Base-by-base conservation (phyloP, 208 protist species). In the Tritrichomonas foetus region DNA sequence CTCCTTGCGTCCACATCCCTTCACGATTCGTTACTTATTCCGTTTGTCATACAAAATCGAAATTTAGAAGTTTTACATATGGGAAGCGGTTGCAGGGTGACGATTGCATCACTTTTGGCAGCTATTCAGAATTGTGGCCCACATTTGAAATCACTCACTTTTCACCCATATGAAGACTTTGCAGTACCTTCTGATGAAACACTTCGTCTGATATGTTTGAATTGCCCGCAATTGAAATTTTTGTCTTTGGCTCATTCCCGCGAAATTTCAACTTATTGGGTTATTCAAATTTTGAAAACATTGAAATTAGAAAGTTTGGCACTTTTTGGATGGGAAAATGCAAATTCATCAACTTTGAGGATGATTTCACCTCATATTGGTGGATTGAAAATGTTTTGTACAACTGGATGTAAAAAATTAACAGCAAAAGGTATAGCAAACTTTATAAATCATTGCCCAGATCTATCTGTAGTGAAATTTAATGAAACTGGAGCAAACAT, bases 401-500 rank as follows among this genome's bases (percentile, higher is more conserved):
- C 47, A 13, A 47, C 78, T 33, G 78, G 30, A 20, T 89, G 78
- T n/a, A 8, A 33, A 33, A 89, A 89, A 89, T 20, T 89, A 1
- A 89, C 78, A 36, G 47, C 47, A 39, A 44, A 44, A 30, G 78
- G 78, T 27, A 47, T 89, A 39, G 47, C 57, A 20, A 57, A 89
- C 47, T 89, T 89, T 20, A 57, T 89, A 39, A 16, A n/a, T 0
- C 9, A 13, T 57, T 49, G 41, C 8, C 44, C 44, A 13, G 39
- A 25, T 11, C 27, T 89, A 0, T 39, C 33, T 27, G 47, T 57
- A 39, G 22, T 89, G 16, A 89, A 89, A 39, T 49, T 89, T 39
- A 47, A 89, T 33, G 78, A 89, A 57, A 89, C 78, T 41, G 78
- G 78, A 61, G 78, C 47, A 16, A 89, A 89, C 30, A 20, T 89